Conservation (phyloP, 805 yeast genomes). For the Ogataea pini region DNA sequence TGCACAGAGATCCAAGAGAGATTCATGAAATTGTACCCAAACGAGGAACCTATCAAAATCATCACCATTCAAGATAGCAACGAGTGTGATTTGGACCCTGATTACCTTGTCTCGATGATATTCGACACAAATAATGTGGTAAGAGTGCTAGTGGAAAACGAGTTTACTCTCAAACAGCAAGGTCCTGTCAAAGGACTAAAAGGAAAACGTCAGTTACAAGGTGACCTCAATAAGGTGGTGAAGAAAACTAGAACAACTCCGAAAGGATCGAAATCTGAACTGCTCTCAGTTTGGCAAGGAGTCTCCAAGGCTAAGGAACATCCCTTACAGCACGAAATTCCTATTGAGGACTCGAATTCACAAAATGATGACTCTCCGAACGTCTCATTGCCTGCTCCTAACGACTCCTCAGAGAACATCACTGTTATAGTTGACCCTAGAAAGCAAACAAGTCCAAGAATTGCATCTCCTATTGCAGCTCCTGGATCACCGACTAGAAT, state of each 20-base stretch:
- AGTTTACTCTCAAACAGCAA: conserved; percentile 28
- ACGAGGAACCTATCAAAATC: conserved; percentile 53
- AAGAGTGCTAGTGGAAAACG: conserved; percentile 45
- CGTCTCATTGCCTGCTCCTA: conserved; percentile 26
- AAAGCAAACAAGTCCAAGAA: conserved; percentile 27
- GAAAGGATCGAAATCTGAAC: conserved; percentile 2
- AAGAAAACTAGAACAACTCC: conserved; percentile 33
- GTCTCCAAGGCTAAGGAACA: conserved; percentile 1
- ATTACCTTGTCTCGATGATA: conserved; percentile 63
- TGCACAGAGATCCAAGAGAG: conserved; percentile 56
- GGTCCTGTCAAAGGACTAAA: conserved; percentile 4
- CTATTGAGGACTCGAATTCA: conserved; percentile 4
- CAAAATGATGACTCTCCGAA: conserved; percentile 4
- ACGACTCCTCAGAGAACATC: conserved; percentile 19
- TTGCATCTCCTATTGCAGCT: conserved; percentile 35
- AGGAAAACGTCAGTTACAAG: conserved; percentile 27
- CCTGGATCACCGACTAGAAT: conserved; percentile 38
- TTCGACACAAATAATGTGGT: conserved; percentile 53
- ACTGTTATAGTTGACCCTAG: conserved; percentile 28
- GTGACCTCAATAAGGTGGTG: conserved; percentile 32
- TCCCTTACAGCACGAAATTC: conserved; percentile 5
- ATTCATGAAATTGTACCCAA: conserved; percentile 65
- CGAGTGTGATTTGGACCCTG: conserved; percentile 79
- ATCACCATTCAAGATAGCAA: conserved; percentile 65
- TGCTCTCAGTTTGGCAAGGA: conserved; percentile 27